Percentiles rank a stretch among this genome's conserved stretches.
Evolutionary conservation across 306 rosid species (phyloP).

Genomic region (Corylus americana): DNA sequence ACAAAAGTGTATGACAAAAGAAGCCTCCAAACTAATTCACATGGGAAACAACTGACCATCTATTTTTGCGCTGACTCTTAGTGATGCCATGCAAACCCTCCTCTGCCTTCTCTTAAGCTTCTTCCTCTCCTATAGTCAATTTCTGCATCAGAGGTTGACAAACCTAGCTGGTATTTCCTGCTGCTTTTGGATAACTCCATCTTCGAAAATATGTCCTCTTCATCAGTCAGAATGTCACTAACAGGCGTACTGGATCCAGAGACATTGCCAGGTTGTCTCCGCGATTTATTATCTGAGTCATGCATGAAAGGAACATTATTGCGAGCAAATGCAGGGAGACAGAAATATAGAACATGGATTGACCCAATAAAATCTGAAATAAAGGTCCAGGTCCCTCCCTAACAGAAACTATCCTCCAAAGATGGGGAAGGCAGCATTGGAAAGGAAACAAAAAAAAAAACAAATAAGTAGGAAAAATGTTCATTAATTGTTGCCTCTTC

Average conservation of each 20-base stretch:
- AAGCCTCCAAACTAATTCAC: constrained; percentile 52
- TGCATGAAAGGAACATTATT: constrained; percentile 34
- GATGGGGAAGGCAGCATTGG: neutral
- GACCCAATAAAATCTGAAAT: neutral
- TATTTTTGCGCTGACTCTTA: constrained; percentile 44
- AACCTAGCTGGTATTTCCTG: constrained; percentile 70
- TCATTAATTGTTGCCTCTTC: neutral
- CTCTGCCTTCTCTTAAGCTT: constrained; percentile 74
- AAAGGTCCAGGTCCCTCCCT: neutral
- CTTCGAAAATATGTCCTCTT: constrained; percentile 71
- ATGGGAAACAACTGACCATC: constrained; percentile 37
- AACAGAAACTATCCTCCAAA: neutral
- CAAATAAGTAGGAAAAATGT: neutral
- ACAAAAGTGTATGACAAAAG: constrained; percentile 27
- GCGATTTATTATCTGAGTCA: constrained; percentile 60
- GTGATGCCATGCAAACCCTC: constrained; percentile 61
- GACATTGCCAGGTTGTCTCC: constrained; percentile 49
- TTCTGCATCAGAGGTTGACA: constrained; percentile 95
- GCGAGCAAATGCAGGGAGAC: constrained; percentile 7
- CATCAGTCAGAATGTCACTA: constrained; percentile 35
- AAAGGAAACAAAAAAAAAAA: neutral
- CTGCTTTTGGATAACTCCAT: constrained; percentile 58
- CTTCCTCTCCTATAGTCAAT: constrained; percentile 93
- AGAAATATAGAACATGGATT: neutral
- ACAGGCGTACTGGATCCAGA: constrained; percentile 65